Conservation (phyloP, 2,329 filamentous ascomycete species). For the Penicillium decumbens region DNA sequence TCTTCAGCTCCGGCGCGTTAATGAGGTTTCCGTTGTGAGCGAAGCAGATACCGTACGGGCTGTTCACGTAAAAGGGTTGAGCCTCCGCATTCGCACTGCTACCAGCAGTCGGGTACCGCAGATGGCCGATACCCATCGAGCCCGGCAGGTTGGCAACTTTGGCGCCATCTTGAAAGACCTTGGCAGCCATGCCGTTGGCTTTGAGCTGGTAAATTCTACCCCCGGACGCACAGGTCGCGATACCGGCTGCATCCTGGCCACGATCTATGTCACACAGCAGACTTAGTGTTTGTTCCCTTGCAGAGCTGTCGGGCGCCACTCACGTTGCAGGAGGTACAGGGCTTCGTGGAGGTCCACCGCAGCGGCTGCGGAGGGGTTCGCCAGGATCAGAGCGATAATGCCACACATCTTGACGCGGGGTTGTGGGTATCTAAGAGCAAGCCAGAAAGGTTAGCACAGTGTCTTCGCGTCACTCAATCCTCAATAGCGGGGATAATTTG, state of each 20-base stretch:
- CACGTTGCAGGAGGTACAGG: constrained; percentile 63
- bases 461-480: constrained; percentile 4
- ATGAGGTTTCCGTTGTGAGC: constrained; percentile 87
- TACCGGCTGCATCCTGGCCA: constrained; percentile 84
- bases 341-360: constrained; percentile 66
- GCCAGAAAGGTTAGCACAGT: background rate
- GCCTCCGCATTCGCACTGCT: constrained; percentile 79
- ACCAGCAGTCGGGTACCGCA: constrained; percentile 85
- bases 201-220: constrained; percentile 86
- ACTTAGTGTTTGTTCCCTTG: constrained; percentile 5
- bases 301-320: constrained; percentile 19
- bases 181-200: constrained; percentile 80
- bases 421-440: constrained; percentile 19
- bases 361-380: constrained; percentile 48
- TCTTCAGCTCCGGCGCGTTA: constrained; percentile 66
- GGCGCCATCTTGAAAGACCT: constrained; percentile 76
- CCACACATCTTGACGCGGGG: constrained; percentile 53
- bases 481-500: constrained; percentile 6
- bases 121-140: constrained; percentile 79
- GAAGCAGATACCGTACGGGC: constrained; percentile 75
- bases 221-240: constrained; percentile 67
- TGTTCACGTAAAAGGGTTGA: constrained; percentile 90
- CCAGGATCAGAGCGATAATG: constrained; percentile 58
- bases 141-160: constrained; percentile 71
- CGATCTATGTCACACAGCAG: constrained; percentile 48